These are phyloP conservation scores for Alloteropsis semialata DNA, from an alignment of 176 grass and related monocot species.

Conservation along the genomic window DNA sequence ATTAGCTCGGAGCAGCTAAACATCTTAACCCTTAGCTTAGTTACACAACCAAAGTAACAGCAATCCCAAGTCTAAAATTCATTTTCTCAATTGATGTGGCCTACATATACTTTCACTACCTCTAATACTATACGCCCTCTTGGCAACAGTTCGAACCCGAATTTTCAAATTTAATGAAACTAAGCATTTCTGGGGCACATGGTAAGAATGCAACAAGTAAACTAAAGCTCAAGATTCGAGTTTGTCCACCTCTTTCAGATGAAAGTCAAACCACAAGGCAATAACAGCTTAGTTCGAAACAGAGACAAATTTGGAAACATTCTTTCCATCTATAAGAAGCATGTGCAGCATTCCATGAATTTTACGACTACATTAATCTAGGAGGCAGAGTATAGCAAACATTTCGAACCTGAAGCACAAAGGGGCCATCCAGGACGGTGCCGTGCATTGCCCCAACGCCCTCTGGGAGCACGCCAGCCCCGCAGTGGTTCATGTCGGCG, in stretches of 20 bases:
- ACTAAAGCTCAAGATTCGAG: background rate
- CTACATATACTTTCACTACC: background rate
- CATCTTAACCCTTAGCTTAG: background rate
- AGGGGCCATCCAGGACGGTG: constrained; percentile 64
- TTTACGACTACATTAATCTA: background rate
- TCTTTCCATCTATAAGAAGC: background rate
- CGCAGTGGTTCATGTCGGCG: constrained; percentile 71
- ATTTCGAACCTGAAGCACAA: constrained; percentile 72
- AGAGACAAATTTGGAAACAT: background rate
- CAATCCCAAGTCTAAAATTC: background rate
- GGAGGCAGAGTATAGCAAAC: background rate
- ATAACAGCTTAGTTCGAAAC: background rate
- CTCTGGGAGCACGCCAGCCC: constrained; percentile 61
- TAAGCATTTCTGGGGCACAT: background rate
- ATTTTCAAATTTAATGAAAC: background rate
- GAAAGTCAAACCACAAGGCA: background rate
- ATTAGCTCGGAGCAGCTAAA: background rate
- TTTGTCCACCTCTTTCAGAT: background rate
- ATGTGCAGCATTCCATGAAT: background rate
- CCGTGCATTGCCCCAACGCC: constrained; percentile 65
- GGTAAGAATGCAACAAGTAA: background rate
- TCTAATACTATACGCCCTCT: background rate
- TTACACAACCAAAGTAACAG: background rate
- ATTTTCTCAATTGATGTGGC: background rate
- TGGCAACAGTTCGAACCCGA: background rate